A percentile compares a stretch with the other conserved stretches of the same genome.
Conservation (phyloP, 2,329 filamentous ascomycete species). For the Immersiporthe knoxdaviesiana region DNA sequence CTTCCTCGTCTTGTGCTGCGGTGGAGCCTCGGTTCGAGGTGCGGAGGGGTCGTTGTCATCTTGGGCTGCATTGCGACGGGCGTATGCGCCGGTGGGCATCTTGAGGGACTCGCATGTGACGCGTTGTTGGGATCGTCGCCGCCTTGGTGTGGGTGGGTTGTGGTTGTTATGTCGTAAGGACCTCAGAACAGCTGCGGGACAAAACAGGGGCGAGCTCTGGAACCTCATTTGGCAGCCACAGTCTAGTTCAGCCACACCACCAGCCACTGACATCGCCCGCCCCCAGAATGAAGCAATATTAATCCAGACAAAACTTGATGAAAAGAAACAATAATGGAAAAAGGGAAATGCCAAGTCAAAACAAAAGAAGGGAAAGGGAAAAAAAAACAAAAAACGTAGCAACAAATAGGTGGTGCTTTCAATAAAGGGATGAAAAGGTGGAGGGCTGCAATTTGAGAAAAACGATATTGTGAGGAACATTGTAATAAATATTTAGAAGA, state of each 20-base stretch:
- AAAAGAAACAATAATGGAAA: neutral
- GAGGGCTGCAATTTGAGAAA: too few relatives aligned
- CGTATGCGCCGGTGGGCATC: conserved; percentile 8
- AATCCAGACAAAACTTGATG: too few relatives aligned
- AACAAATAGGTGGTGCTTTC: too few relatives aligned
- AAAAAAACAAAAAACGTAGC: too few relatives aligned
- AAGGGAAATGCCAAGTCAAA: too few relatives aligned
- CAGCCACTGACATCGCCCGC: neutral
- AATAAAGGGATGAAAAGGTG: too few relatives aligned
- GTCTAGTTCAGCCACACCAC: neutral
- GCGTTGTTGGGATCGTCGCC: neutral
- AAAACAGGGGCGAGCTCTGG: neutral
- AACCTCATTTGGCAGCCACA: neutral
- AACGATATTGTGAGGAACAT: too few relatives aligned
- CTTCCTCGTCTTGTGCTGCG: neutral
- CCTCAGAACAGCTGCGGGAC: neutral
- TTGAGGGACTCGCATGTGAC: neutral
- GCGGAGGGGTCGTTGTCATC: too few relatives aligned
- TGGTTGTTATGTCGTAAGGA: neutral
- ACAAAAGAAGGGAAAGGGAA: too few relatives aligned
- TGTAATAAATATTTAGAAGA: too few relatives aligned
- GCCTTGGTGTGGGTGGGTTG: neutral
- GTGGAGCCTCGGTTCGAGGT: neutral
- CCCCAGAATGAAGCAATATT: neutral
- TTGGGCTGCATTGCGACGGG: conserved; percentile 4